Base-by-base conservation (phyloP, 75 land plant genomes). In the Picea sitchensis region DNA sequence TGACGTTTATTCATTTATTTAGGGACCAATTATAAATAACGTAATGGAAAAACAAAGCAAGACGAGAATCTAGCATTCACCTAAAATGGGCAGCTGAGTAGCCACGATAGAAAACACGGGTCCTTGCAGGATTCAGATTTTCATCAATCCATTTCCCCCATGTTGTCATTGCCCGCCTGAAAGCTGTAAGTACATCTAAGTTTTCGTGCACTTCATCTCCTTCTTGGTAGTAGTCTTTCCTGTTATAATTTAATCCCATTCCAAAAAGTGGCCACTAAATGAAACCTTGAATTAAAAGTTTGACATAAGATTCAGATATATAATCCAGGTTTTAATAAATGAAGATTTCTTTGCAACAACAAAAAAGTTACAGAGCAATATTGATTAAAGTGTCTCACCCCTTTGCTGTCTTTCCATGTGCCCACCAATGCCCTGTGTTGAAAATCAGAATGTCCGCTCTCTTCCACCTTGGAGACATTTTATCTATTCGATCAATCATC, bases 371-470 rank as follows among this genome's bases (percentile, higher is more conserved):
- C 57, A 78, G 72, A 38, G 78, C 65, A 63, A 13, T 57, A 65
- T 57, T 21, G 34, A 61, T 14, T 34, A 73, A 80, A 18, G 36
- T 73, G n/a, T 13, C 65, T 7, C 79, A 93, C 96, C 96, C 96
- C 26, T 86, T 85, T 75, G 93, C 71, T 57, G 96, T 93, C 83
- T 91, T 93, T 59, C 93, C 93, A 84, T 94, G 95, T 54, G 84
- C 78, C 97, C 95, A 94, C 97, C 97, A 94, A 73, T 94, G 97
- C n/a, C 93, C 97, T 38, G 97, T 91, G 80, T 93, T 94, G 73
- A 94, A 94, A 32, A 94, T 78, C 14, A 94, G 85, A 77, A 94
- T 88, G 77, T 94, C 86, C 71, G 95, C 92, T 58, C 69, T 73
- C 77, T 83, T 91, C 97, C 97, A 92, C 32, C 86, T 78, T 1